Conservation (phyloP, 768 basidiomycete species). For the Filobasidium floriforme region DNA sequence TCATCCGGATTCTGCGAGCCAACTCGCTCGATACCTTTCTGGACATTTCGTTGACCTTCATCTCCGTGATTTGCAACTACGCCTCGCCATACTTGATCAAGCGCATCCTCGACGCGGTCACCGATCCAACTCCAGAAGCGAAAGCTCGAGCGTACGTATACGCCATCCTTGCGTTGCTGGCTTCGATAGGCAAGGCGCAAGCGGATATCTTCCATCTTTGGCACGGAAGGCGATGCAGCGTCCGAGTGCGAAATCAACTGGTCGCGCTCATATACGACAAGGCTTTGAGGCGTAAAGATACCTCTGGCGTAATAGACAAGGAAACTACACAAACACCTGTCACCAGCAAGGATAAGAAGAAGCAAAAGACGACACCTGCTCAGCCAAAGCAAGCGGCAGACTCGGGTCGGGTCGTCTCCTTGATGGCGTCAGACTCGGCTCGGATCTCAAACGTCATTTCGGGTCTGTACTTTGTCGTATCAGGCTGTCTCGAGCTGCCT, state of each 20-base stretch:
- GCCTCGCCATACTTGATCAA: slow-evolving; percentile 78
- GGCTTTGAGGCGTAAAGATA: slow-evolving; percentile 70
- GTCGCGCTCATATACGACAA: slow-evolving; percentile 86
- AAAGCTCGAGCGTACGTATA: slow-evolving; percentile 65
- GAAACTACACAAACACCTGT: slow-evolving; percentile 14
- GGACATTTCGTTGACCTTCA: slow-evolving; percentile 61
- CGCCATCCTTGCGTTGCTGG: slow-evolving; percentile 66
- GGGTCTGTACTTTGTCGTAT: slow-evolving; percentile 25
- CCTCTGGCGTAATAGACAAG: slow-evolving; percentile 58
- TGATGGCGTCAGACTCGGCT: slow-evolving; percentile 18
- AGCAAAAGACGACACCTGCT: slow-evolving; percentile 50
- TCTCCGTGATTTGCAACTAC: slow-evolving; percentile 70
- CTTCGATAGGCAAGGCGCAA: slow-evolving; percentile 53
- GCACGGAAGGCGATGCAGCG: slow-evolving; percentile 67
- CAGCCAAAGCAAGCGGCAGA: slow-evolving; percentile 79
- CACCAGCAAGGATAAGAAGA: slow-evolving; percentile 33
- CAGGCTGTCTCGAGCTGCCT: slow-evolving; percentile 43
- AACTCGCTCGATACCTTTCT: slow-evolving; percentile 47
- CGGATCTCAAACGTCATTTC: slow-evolving; percentile 32
- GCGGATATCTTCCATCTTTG: slow-evolving; percentile 46
- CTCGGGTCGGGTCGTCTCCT: slow-evolving; percentile 51
- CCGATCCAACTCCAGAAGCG: slow-evolving; percentile 51
- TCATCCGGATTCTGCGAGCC: slow-evolving; percentile 29
- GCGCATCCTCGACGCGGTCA: slow-evolving; percentile 45
- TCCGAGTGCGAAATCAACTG: slow-evolving; percentile 57